Percentiles rank a stretch among this genome's conserved stretches.
phyloP scores from a whole-genome alignment of 495 filamentous ascomycete species.

The Hypoxylon lenormandii region DNA sequence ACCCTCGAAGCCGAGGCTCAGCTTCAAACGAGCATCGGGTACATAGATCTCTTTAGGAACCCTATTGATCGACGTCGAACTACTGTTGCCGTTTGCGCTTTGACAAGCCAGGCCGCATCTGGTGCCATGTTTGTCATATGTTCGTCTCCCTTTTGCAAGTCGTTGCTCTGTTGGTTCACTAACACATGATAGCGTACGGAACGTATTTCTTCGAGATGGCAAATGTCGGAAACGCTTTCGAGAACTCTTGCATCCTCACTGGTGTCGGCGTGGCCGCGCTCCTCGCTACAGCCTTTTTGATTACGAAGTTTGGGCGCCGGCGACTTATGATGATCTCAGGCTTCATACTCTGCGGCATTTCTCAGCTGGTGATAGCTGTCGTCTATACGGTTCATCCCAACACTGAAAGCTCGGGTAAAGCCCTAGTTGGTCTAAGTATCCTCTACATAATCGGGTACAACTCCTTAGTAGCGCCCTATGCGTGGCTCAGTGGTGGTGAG shows the following conservation, averaged over 20 bases:
- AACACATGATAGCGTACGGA: slow-evolving; percentile 61
- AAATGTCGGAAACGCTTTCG: slow-evolving; percentile 68
- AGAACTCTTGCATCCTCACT: slow-evolving; percentile 68
- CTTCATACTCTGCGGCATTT: slow-evolving; percentile 65
- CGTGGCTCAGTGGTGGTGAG: slow-evolving; percentile 72
- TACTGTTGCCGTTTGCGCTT: slow-evolving; percentile 61
- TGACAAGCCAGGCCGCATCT: slow-evolving; percentile 68
- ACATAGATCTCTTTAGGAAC: slow-evolving; percentile 67
- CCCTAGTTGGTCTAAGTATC: slow-evolving; percentile 66
- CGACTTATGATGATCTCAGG: slow-evolving; percentile 66
- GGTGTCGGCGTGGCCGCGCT: slow-evolving; percentile 69
- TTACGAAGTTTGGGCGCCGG: slow-evolving; percentile 67
- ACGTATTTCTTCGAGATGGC: slow-evolving; percentile 77
- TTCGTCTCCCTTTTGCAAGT: slow-evolving; percentile 33
- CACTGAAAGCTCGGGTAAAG: slow-evolving; percentile 61
- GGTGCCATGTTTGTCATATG: slow-evolving; percentile 73
- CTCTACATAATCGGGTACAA: slow-evolving; percentile 71
- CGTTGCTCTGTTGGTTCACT: slow-evolving; percentile 5
- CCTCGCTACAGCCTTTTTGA: slow-evolving; percentile 64
- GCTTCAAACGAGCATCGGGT: slow-evolving; percentile 55
- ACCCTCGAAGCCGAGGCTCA: slow-evolving; percentile 64
- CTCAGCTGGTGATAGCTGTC: slow-evolving; percentile 67
- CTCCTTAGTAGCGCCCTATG: slow-evolving; percentile 66
- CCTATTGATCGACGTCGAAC: slow-evolving; percentile 67
- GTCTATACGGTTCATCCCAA: slow-evolving; percentile 65